These are phyloP conservation scores for Coemansia sp. DNA, from an alignment of 192 early-diverging fungal species.

Conservation along the genomic window DNA sequence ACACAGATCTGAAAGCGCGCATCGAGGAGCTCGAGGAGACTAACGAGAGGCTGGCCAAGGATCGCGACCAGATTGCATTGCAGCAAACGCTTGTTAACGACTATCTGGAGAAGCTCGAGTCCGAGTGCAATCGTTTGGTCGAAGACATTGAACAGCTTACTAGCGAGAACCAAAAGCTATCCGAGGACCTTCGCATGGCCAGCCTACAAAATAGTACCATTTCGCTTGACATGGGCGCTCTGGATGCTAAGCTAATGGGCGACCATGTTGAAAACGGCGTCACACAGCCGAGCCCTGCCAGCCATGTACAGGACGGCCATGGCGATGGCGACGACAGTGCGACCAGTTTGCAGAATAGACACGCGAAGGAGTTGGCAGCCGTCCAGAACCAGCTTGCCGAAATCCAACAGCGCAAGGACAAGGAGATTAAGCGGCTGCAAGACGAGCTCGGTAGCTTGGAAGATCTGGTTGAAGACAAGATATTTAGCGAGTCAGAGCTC, in stretches of 20 bases:
- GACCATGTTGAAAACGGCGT: constrained; percentile 6
- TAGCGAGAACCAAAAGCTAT: constrained; percentile 55
- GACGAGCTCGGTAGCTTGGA: constrained; percentile 69
- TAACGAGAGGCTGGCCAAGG: constrained; percentile 60
- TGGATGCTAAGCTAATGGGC: constrained; percentile 37
- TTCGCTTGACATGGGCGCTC: constrained; percentile 43
- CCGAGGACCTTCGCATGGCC: constrained; percentile 44
- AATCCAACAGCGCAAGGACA: constrained; percentile 60
- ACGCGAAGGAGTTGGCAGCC: constrained; percentile 56
- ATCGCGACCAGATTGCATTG: constrained; percentile 39
- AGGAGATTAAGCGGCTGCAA: constrained; percentile 59
- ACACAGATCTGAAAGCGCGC: constrained; percentile 47
- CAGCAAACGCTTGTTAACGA: constrained; percentile 30
- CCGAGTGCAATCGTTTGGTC: constrained; percentile 69
- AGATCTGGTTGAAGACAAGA: constrained; percentile 69
- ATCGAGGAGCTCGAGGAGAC: constrained; percentile 58
- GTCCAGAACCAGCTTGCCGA: constrained; percentile 56
- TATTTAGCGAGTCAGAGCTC: constrained; percentile 70
- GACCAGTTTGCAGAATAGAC: constrained; percentile 25
- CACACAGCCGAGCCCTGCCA: background rate
- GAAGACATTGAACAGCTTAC: constrained; percentile 76
- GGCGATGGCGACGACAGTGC: constrained; percentile 42
- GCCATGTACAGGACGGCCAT: background rate
- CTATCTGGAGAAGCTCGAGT: constrained; percentile 62
- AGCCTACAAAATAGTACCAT: constrained; percentile 54